phyloP scores from a whole-genome alignment of 1,284 basidiomycete genomes.

The Moniliophthora roreri region DNA sequence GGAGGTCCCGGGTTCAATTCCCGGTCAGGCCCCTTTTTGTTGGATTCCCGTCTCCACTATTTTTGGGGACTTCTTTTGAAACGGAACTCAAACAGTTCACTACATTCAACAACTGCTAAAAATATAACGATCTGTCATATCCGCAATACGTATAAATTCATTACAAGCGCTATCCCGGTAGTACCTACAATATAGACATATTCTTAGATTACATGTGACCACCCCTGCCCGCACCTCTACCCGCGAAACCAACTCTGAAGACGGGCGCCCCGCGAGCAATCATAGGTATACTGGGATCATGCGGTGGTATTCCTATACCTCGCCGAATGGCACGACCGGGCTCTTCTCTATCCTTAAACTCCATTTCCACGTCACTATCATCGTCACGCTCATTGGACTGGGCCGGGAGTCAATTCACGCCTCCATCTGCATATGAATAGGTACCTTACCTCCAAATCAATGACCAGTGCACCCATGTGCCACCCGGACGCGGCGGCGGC shows the following conservation, averaged over 20 bases:
- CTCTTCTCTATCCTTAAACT: neutral
- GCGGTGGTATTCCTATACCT: conserved; percentile 1
- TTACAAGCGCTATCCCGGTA: too few species aligned
- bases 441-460: conserved; percentile 67
- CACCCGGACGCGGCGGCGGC: conserved; percentile 79
- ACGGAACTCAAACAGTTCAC: too few species aligned
- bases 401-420: neutral
- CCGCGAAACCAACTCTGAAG: conserved; percentile 36
- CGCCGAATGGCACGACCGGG: conserved; percentile 4
- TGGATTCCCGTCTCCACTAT: too few species aligned
- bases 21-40: conserved; percentile 64
- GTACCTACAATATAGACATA: too few species aligned
- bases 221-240: conserved; percentile 22
- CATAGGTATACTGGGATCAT: neutral
- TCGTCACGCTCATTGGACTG: conserved; percentile 26
- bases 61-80: too few species aligned
- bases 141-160: too few species aligned
- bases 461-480: conserved; percentile 86
- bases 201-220: too few species aligned
- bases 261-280: conserved; percentile 19
- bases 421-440: conserved; percentile 1
- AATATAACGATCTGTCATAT: too few species aligned
- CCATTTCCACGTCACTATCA: conserved; percentile 24
- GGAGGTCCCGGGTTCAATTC: conserved; percentile 87
- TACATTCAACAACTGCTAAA: too few species aligned